Percentiles rank a stretch among this genome's conserved stretches.
These are phyloP conservation scores for Saraca asoca DNA, from an alignment of 331 rosid genomes.

Conservation along the genomic window DNA sequence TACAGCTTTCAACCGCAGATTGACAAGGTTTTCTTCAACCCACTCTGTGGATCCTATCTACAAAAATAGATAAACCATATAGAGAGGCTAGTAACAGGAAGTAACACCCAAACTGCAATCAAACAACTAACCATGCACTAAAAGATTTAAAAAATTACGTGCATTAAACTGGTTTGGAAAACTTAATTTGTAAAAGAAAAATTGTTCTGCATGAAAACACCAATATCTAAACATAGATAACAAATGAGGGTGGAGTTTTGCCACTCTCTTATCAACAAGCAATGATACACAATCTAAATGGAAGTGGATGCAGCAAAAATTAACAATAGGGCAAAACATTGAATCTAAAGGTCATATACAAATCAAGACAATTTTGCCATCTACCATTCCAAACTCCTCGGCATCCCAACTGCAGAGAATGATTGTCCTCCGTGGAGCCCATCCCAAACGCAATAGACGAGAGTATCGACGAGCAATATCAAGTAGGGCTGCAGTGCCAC, in stretches of 20 bases:
- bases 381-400: slow-evolving; percentile 95
- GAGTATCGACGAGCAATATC: slow-evolving; percentile 87
- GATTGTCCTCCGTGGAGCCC: slow-evolving; percentile 86
- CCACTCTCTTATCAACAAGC: neutral
- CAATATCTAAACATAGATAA: neutral
- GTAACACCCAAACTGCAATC: slow-evolving; percentile 13
- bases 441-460: slow-evolving; percentile 55
- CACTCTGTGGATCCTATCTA: slow-evolving; percentile 97
- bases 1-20: slow-evolving; percentile 74
- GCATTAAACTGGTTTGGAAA: slow-evolving; percentile 6
- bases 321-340: neutral
- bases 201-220: slow-evolving; percentile 7
- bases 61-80: slow-evolving; percentile 30
- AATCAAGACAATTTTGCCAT: slow-evolving; percentile 33
- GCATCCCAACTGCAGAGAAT: slow-evolving; percentile 98
- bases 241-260: neutral
- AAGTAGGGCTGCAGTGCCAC: slow-evolving; percentile 91
- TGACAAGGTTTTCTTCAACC: slow-evolving; percentile 91
- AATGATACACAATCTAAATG: neutral
- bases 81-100: slow-evolving; percentile 27
- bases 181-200: neutral
- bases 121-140: slow-evolving; percentile 20
- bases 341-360: slow-evolving; percentile 3
- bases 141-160: slow-evolving; percentile 5
- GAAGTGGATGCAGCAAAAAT: slow-evolving; percentile 5